Evolutionary conservation across 768 basidiomycete genomes (phyloP), one percentile per base, ranked within the genome.

Genomic region (Macrocybe gigantea): DNA sequence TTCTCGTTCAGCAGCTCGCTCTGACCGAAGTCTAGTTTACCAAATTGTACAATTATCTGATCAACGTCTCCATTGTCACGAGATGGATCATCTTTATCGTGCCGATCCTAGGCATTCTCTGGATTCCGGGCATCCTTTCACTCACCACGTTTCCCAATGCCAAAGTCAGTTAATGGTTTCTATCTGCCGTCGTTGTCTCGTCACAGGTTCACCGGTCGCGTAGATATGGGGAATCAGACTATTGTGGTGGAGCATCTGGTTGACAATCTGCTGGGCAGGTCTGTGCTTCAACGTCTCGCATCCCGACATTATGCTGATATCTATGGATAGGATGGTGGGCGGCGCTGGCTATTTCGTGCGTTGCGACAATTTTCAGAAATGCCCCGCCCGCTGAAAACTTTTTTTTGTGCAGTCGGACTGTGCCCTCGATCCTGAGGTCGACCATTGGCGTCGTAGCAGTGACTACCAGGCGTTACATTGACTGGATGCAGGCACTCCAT

Each of bases 201-300:
- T 41, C 33, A 22, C 22, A 22, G 22, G 22, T 22, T 50, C 38
- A 49, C 29, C 2, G 38, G 15, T 22, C 22, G 11, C 13, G 8
- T 48, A 80, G 76, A 65, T 84, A 8, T 85, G 80, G 79, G 73
- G 73, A 32, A 73, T 84, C 7, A 68, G 69, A 47, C 63, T 87
- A 40, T 45, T 86, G 5, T 89, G 80, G 79, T 93, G 88, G 88
- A 87, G 83, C 49, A 82, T 91, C 48, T 95, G 90, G 89, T 66
- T 93, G 30, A 78, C 74, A 35, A 79, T 93, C 32, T 67, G 79
- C 5, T 95, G 92, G 92, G 79, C 64, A 60, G 86, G 85, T 82
- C 55, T 39, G 72, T 60, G 5, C 31, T 44, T 22, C 45, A 33
- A 43, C 6, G 15, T 45, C 37, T 47, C 33, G 5, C 32, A 29